Base-by-base conservation (phyloP, 768 basidiomycete species). In the Psilocybe sp. region DNA sequence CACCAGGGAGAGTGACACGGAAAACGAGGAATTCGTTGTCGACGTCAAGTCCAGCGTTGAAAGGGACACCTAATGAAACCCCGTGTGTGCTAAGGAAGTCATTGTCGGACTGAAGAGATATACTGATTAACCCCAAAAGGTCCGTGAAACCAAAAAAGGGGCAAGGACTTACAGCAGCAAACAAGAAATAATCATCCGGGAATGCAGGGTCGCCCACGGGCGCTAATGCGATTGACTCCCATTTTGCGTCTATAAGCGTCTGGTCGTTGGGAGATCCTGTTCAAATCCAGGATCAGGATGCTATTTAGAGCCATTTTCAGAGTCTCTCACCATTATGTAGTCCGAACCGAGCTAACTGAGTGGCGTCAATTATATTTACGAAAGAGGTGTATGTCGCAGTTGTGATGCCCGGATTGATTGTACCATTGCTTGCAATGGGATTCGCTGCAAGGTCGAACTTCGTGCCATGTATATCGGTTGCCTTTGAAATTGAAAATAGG, bases 161-260 rank as follows among this genome's bases (percentile, higher is more conserved):
- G 35, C 10, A 31, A 15, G 23, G 18, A 67, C 80, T 33, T 58
- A 83, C 82, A 3, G 73, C 77, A 16, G 79, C 78, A 66, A 86
- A 82, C 35, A 88, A 65, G 70, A 87, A 86, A 60, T 77, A 86
- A 58, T 87, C 85, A 51, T 86, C 66, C 0, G 84, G 85, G 61
- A 68, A 75, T 1, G 55, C 60, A 1, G 71, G 61, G 51, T 83
- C 81, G 6, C 69, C 59, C 15, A 73, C 74, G 1, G 84, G 75
- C 1, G 78, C 82, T 8, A 87, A 66, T 8, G 82, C 77, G 15
- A 83, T 69, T 1, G 79, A 80, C 58, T 87, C 85, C 82, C 82
- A 86, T 65, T 86, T 87, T 0, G 77, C 76, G 51, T 76, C 75
- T 48, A 87, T 77, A 16, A 84, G 68, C 0, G 75, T 79, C 42